Conservation (phyloP, 78 protist genomes). For the Monosiga brevicollis region DNA sequence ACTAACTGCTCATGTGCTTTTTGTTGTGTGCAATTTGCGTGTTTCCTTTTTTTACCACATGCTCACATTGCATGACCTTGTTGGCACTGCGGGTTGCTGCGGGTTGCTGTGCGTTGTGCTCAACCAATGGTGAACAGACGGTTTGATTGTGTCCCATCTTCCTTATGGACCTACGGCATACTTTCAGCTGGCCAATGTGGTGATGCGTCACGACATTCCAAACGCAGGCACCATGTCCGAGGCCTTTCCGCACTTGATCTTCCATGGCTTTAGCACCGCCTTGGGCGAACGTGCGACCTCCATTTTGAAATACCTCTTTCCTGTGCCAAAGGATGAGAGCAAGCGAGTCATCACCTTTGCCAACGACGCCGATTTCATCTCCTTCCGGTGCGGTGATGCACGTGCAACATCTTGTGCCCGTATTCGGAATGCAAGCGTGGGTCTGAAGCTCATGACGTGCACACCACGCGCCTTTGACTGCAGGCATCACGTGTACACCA, state of each 20-base stretch:
- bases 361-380: conserved; percentile 84
- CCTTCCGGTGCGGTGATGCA: conserved; percentile 64
- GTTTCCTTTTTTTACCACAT: not conserved
- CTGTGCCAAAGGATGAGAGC: conserved; percentile 85
- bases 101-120: not conserved
- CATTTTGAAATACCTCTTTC: conserved; percentile 90
- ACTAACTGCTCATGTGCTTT: not conserved
- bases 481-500: conserved; percentile 74
- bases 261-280: conserved; percentile 75
- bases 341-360: conserved; percentile 82
- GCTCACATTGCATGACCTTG: not conserved
- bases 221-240: conserved; percentile 53
- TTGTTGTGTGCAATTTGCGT: not conserved
- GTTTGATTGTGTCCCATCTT: conserved; percentile 89
- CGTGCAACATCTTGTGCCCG: not conserved
- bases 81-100: not conserved
- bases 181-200: conserved; percentile 79
- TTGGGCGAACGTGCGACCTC: conserved; percentile 70
- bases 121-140: conserved; percentile 33
- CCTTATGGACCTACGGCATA: conserved; percentile 99
- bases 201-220: conserved; percentile 88
- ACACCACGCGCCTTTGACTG: not conserved
- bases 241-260: conserved; percentile 91
- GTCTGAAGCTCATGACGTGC: not conserved
- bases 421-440: not conserved